A percentile compares a stretch with the other conserved stretches of the same genome.
Conservation (phyloP, 306 rosid species). For the Prunus armeniaca region DNA sequence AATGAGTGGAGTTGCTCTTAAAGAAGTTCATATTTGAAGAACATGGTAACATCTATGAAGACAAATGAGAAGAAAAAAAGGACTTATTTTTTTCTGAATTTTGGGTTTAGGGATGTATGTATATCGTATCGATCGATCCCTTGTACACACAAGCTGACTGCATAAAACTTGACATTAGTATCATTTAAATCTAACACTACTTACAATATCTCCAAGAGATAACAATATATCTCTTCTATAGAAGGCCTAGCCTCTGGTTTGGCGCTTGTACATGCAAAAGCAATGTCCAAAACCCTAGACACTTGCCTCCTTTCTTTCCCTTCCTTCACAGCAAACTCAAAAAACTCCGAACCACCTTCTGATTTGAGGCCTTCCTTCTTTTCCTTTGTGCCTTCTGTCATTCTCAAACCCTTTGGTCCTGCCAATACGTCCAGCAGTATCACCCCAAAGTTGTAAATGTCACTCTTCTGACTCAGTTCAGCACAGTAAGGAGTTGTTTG, state of each 20-base stretch:
- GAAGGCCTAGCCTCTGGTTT: slow-evolving; percentile 8
- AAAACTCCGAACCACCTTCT: not conserved
- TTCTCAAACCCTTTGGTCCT: slow-evolving; percentile 2
- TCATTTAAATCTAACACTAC: not conserved
- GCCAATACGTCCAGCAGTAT: slow-evolving; percentile 19
- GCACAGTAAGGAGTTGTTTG: not conserved
- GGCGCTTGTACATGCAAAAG: slow-evolving; percentile 7
- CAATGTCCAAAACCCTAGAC: not conserved
- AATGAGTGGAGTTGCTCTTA: no score
- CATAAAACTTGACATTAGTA: not conserved
- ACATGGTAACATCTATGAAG: no score
- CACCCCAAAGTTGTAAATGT: slow-evolving; percentile 28
- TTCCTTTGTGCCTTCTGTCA: not conserved
- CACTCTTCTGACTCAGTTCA: slow-evolving; percentile 18
- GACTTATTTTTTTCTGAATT: no score
- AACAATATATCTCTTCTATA: not conserved
- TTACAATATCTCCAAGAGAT: slow-evolving; percentile 1
- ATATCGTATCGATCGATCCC: not conserved
- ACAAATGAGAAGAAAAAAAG: no score
- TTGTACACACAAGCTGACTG: not conserved
- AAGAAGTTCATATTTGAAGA: no score
- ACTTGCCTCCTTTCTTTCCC: slow-evolving; percentile 19
- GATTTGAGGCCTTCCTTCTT: not conserved
- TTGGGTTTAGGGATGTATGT: no score
- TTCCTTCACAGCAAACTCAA: slow-evolving; percentile 17